Evolutionary conservation across 352 stramenopile species (phyloP), one percentile per base, ranked within the genome.

Genomic region (Albugo laibachii): DNA sequence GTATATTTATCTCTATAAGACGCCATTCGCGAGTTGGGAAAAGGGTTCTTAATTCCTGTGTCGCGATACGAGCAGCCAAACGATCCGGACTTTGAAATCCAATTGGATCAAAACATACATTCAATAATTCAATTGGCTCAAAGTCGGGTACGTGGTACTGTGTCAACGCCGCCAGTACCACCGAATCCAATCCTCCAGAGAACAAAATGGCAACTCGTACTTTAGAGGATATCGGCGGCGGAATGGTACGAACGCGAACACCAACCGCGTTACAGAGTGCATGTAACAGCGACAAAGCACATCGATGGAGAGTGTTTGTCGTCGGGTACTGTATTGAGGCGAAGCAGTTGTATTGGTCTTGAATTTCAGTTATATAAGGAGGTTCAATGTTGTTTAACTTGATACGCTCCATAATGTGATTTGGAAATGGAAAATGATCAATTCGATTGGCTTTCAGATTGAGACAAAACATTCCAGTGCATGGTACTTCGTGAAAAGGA

Each of bases 141-240:
- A 56, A 41, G 5, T 18, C 16, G 13, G 63, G 64, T 12, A 76
- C 31, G 48, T 94, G 69, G 39, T 79, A 69, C 57, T 96, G 70
- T 18, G 70, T 63, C 19, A 97, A 66, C 6, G 83, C 84, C 24
- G 93, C 92, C 16, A 98, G 56, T 21, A 98, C 76, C 5, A 95
- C 81, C 5, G 88, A 98, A 62, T 98, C 94, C 18, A 98, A 64
- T 2, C 94, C 94, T 21, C 94, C 94, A 3, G 89, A 97, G 67
- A 98, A 98, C 10, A 98, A 59, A 11, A 98, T 75, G 12, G 63
- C 92, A 2, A 97, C 72, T 43, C 16, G 16, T 43, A 19, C 38
- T 43, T 43, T 24, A 19, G 16, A 3, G 8, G 38, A 43, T 24
- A 24, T 24, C 38, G 52, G 19, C 12, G 5, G 5, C 35, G 66